Evolutionary conservation across 495 filamentous ascomycete genomes (phyloP).

Genomic region (Tricharina praecox): DNA sequence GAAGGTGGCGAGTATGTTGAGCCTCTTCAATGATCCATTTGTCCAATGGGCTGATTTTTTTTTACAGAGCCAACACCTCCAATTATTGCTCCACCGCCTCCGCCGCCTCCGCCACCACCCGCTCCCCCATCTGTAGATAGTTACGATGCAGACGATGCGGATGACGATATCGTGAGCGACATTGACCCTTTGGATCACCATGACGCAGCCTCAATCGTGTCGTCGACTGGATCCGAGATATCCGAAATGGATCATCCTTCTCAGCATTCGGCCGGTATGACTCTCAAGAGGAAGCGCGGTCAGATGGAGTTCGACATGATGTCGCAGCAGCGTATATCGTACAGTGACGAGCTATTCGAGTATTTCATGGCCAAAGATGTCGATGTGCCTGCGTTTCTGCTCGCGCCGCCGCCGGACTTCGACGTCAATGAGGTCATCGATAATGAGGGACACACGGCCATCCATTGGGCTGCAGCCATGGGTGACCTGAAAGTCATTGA

Average conservation of each 20-base stretch:
- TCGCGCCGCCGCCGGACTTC: conserved; percentile 63
- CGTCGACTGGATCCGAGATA: conserved; percentile 24
- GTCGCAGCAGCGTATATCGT: conserved; percentile 57
- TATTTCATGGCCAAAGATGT: conserved; percentile 77
- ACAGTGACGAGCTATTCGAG: conserved; percentile 79
- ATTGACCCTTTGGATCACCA: conserved; percentile 25
- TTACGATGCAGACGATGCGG: conserved; percentile 21
- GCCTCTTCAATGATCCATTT: not conserved
- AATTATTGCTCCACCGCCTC: conserved; percentile 8
- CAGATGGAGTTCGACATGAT: conserved; percentile 61
- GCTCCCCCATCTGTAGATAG: conserved; percentile 22
- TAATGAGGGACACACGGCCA: conserved; percentile 66
- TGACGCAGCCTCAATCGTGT: conserved; percentile 20
- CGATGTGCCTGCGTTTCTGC: conserved; percentile 45
- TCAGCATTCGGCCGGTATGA: conserved; percentile 38
- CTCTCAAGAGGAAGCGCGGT: conserved; percentile 28
- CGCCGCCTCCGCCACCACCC: conserved; percentile 22
- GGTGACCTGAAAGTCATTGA: conserved; percentile 82
- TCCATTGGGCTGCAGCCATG: conserved; percentile 98
- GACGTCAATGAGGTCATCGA: conserved; percentile 80
- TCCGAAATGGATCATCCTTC: conserved; percentile 31
- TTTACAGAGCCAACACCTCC: conserved; percentile 21
- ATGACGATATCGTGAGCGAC: conserved; percentile 31
- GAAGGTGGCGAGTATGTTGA: conserved; percentile 13
- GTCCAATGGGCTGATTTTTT: not conserved